Base-by-base conservation (phyloP, 2,329 filamentous ascomycete species). In the Verticillium tricorpus region DNA sequence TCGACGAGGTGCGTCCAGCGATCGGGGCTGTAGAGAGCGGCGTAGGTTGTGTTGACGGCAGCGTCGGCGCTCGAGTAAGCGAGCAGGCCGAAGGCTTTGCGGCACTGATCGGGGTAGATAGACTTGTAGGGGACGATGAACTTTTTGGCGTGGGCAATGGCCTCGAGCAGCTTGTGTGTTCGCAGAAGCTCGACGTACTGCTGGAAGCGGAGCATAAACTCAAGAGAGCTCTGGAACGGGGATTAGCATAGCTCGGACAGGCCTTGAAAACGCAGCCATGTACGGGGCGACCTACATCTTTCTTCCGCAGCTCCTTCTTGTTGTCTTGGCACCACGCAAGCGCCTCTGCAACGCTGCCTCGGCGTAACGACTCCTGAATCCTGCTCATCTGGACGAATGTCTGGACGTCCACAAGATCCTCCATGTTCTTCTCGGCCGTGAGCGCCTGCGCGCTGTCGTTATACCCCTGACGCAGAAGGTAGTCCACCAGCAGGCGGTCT, bases 171-270 rank as follows among this genome's bases (percentile, higher is more conserved):
- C 70, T 89, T 92, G 60, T 85, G 85, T 45, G 82, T 86, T 63
- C 94, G 84, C 63, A 96, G 87, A 64, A 98, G 82, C 76, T 98
- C 95, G 69, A 98, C 93, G 73, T 93, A 98, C 73, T 98, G 93
- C 74, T 99, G 95, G 69, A 96, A 83, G 14, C 95, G 89, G 54
- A 99, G 84, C 81, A 96, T 92, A 71, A 97, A 96, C 75, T 99
- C 95, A 17, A 99, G 84, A 67, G 90, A 91, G 70, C 89, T 92
- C 83, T 92, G 68, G 31, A 35, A 56, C 45, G 40, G 31, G 17
- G 39, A 17, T 50, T 7, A 50, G 45, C 8, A 8, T 50, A 11
- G 19, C 34, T 35, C 34, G 34, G 34, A 14, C 34, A 14, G 34
- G 5, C 14, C 6, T 9, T 11, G 7, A 22, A n/a, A 7, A 22